Evolutionary conservation across 257 asterid species (phyloP), one percentile per base, ranked within the genome.

Genomic region (Plectranthus barbatus): DNA sequence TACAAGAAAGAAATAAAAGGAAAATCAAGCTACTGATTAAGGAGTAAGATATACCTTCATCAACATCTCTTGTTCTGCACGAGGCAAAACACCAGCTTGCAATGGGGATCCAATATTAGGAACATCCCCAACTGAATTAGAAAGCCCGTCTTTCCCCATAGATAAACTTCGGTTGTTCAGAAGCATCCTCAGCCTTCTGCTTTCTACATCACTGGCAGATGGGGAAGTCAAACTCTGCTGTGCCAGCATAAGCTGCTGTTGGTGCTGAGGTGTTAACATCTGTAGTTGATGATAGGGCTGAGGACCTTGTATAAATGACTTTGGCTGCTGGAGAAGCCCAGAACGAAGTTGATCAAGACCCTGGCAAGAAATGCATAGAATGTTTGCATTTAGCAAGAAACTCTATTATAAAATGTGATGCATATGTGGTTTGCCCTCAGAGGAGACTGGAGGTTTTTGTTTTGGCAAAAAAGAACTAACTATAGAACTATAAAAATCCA

Each of bases 251-350:
- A 93, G 95, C 67, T 93, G 99, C 66, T 90, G 99, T 52, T 92
- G 99, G 74, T 92, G 96, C 87, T 93, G 99, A 29, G 95, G 94
- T 60, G 98, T 68, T 39, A 93, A 74, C 94, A 93, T 87, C 78
- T 90, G 99, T 41, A 90, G 69, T 69, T 90, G 97, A 83, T 84
- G 95, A 68, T 82, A 93, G 34, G 97, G 92, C 74, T 93, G 99
- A 41, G 90, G 78, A 21, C 96, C 94, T 69, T 88, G 97, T 90
- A 90, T 84, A 67, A 79, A 86, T 57, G 97, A 75, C 79, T 93
- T 93, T 48, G 85, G 96, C 80, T 87, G 99, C 90, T 82, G 99
- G 64, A 90, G 92, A 72, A 92, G 80, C 66, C 97, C 97, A 3
- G 95, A 67, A 9, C 97, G 97, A 39, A 93, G 86, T 80, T 84